These are phyloP conservation scores for Kregervanrija fluxuum DNA, from an alignment of 805 yeast species.

Conservation along the genomic window DNA sequence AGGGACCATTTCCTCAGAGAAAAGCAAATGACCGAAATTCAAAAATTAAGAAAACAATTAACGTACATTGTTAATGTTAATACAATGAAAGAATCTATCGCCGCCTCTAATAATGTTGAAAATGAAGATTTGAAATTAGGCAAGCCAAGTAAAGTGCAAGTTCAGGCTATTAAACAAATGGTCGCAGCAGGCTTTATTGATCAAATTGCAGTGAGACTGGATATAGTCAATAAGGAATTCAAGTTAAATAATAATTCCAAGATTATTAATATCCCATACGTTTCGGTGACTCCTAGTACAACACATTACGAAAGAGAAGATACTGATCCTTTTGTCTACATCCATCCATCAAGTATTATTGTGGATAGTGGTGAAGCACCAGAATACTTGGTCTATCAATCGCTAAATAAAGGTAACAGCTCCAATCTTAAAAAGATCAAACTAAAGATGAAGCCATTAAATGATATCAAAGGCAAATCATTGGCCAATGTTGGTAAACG, in stretches of 20 bases:
- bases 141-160: conserved; percentile 62
- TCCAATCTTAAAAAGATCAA: conserved; percentile 33
- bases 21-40: conserved; percentile 80
- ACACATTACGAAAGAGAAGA: conserved; percentile 27
- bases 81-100: conserved; percentile 53
- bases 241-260: conserved; percentile 49
- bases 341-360: conserved; percentile 74
- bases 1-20: conserved; percentile 60
- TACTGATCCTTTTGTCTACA: conserved; percentile 54
- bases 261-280: conserved; percentile 57
- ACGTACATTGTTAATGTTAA: conserved; percentile 65
- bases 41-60: conserved; percentile 73
- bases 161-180: conserved; percentile 82
- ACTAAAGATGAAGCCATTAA: conserved; percentile 67
- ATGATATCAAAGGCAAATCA: conserved; percentile 68
- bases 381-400: conserved; percentile 64
- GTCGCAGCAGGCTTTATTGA: conserved; percentile 89
- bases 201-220: conserved; percentile 82
- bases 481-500: conserved; percentile 69
- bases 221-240: conserved; percentile 57
- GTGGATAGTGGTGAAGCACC: conserved; percentile 58
- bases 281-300: conserved; percentile 42
- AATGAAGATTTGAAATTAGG: conserved; percentile 44
- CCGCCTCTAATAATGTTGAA: conserved; percentile 33
- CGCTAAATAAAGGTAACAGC: conserved; percentile 51